phyloP scores from a whole-genome alignment of 805 yeast genomes.

The Sugiyamaella mastotermitis region DNA sequence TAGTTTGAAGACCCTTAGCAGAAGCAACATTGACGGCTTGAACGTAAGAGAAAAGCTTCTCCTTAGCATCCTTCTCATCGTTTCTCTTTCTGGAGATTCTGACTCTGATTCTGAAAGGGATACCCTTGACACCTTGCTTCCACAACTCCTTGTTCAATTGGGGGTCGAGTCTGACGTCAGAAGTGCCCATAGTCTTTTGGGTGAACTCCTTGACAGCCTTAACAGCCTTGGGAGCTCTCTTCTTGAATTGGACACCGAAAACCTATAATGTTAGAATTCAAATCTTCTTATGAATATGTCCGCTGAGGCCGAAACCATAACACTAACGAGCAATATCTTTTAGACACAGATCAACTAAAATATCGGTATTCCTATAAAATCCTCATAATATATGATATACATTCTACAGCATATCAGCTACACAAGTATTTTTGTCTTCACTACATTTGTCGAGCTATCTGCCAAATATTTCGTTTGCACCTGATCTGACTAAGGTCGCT shows the following conservation, averaged over 20 bases:
- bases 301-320: not conserved
- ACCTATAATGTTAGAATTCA: constrained; percentile 48
- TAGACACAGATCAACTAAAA: not conserved
- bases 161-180: constrained; percentile 98
- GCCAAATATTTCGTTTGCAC: too few relatives aligned
- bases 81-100: constrained; percentile 99
- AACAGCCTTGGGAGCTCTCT: constrained; percentile 99
- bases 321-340: not conserved
- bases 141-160: constrained; percentile 96
- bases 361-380: too few relatives aligned
- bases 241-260: constrained; percentile 98
- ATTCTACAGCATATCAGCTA: too few relatives aligned
- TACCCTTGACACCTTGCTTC: constrained; percentile 99
- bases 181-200: constrained; percentile 97
- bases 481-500: too few relatives aligned
- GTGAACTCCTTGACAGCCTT: constrained; percentile 99
- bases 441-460: too few relatives aligned
- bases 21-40: constrained; percentile 95
- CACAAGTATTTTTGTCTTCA: too few relatives aligned
- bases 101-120: constrained; percentile 95
- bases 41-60: constrained; percentile 95
- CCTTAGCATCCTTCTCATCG: constrained; percentile 99
- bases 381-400: too few relatives aligned
- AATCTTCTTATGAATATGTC: constrained; percentile 1
- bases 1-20: constrained; percentile 96